Evolutionary conservation across 208 protist genomes (phyloP), one percentile per base, ranked within the genome.

Genomic region (Wallacemonas sp.): DNA sequence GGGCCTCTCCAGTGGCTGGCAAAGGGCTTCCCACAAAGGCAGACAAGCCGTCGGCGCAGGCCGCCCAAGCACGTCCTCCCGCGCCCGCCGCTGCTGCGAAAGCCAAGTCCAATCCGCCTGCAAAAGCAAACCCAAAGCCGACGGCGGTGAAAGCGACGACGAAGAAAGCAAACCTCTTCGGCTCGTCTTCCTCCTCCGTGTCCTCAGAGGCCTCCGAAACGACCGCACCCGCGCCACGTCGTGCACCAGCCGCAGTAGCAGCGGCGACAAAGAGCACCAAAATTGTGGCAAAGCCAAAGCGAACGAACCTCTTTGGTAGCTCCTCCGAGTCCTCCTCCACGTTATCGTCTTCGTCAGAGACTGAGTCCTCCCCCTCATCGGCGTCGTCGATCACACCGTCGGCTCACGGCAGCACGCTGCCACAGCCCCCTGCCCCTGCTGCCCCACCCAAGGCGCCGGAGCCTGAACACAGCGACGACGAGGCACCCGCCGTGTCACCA

Each of bases 181-280:
- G 56, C 4, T 54, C 74, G 24, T 68, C 72, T 26, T 55, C 48
- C 46, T 74, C 74, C 2, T 74, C 74, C 48, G 68, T 69, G 12
- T 62, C 56, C 8, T 29, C 56, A 30, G 8, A 16, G 21, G 21
- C 29, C 14, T 36, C 5, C 9, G 46, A 29, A 23, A 48, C 44
- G 41, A 19, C 17, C 41, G 3, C 17, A 47, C 9, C 41, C 4
- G 41, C 19, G 17, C 3, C 5, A 17, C 11, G 12, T 5, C 4
- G 4, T 5, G 4, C 41, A 47, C 12, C 19, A 5, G 41, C 41
- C 19, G 41, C 41, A 23, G 12, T 17, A 19, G 19, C 9, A 19
- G 17, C 41, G 17, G 17, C 19, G 12, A 17, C 41, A 5, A 47
- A 6, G 19, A 23, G 17, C 41, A 4, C 41, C 11, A 47, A 23